Evolutionary conservation across 1,284 basidiomycete species (phyloP), one percentile per base, ranked within the genome.

Genomic region (Sporisorium graminicola): DNA sequence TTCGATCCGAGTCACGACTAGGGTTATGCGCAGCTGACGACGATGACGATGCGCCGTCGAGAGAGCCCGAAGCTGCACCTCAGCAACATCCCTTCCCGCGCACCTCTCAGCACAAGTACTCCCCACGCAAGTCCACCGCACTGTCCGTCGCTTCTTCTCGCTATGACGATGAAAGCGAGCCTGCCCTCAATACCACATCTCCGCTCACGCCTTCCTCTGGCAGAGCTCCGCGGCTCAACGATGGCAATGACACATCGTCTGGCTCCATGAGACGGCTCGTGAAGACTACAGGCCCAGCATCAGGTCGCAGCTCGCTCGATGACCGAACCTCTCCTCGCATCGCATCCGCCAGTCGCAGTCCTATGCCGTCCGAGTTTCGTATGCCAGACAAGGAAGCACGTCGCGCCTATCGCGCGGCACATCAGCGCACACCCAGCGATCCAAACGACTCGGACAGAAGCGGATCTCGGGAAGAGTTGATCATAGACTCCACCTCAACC

Each of bases 1-100:
- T 81, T 18, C 64, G 77, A 31, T 77, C 79, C 43, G 77, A 81
- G 33, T 77, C 77, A 22, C 65, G 75, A 12, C 35, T 79, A 0
- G 74, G 74, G 13, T 49, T 49, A n/a, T 43, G 52, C 33, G 24
- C 52, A 26, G 61, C 40, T 22, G 63, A 73, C 40, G 60, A 53
- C 18, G 62, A 70, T 18, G 73, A 64, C 5, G 46, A 40, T 40
- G 46, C 37, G 18, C 29, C 50, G 10, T 22, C 14, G 5, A 56
- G 35, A 14, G 44, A 65, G 7, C 44, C 33, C 53, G 46, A 60
- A 14, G 13, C 5, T 8, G 14, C n/a, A 2, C 35, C 47, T n/a
- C 44, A 62, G 10, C 56, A 51, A 35, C 60, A 65, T 49, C 43
- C 61, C 4, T 64, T 65, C 57, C 62, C 67, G 18, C 56, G 54